Evolutionary conservation across 1,284 basidiomycete genomes (phyloP), one percentile per base, ranked within the genome.

Genomic region (Apiotrichum laibachii): DNA sequence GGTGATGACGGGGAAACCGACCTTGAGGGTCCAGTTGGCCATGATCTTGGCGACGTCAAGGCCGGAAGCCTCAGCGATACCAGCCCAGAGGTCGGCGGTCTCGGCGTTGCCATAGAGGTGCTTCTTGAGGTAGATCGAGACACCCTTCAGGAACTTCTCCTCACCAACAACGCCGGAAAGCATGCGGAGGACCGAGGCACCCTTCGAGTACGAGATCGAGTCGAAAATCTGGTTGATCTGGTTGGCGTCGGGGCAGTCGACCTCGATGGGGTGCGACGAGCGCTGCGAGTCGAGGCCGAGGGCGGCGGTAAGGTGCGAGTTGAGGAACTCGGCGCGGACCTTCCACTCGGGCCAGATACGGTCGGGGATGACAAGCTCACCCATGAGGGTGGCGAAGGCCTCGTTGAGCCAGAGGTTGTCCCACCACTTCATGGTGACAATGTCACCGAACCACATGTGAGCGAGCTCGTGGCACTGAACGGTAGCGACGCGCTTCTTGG

Each of bases 401-500:
- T 80, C 76, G 68, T 80, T 82, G 57, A 81, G 77, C 82, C 81
- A 92, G 47, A 93, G 81, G 76, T 90, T 88, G 67, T 91, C 88
- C 92, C 92, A 95, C 91, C 91, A 96, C 68, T 85, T 85, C 88
- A 93, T 92, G 1, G 91, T 95, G 18, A 89, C 88, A 69, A 93
- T 90, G 76, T 94, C 88, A 50, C 91, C 90, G 71, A 93, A 93
- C 88, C 88, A 79, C 72, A 69, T 83, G 66, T 72, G 76, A 13
- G 66, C 75, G 19, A 81, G 62, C 65, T 78, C 73, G 77, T 79
- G 64, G 65, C 74, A 61, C 57, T 64, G 79, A 1, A 86, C 85
- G 19, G 82, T 78, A 1, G 89, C 89, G 45, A 96, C 86, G 31
- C 83, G 81, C 78, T 94, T 91, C 82, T 88, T 90, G 53, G 87